Percentiles rank a stretch among this genome's conserved stretches.
These are phyloP conservation scores for Leccinum imitatum DNA, from an alignment of 768 basidiomycete species.

Conservation along the genomic window DNA sequence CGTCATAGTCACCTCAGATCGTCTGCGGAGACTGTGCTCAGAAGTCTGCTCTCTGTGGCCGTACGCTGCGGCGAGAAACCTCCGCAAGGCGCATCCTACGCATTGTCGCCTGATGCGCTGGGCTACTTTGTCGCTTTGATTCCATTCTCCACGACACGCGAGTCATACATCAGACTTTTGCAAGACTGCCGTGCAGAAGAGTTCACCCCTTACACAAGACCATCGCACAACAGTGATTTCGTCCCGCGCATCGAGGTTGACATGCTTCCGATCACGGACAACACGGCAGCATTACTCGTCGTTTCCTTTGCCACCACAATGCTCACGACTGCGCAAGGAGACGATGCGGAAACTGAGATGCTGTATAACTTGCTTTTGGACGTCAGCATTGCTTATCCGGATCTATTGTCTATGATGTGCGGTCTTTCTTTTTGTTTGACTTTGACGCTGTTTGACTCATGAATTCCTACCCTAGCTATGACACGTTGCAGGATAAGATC, in stretches of 20 bases:
- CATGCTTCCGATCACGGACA: conserved; percentile 62
- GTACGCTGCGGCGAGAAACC: conserved; percentile 40
- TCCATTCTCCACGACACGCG: conserved; percentile 59
- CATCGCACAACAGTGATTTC: conserved; percentile 41
- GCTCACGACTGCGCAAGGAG: conserved; percentile 70
- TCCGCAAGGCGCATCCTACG: conserved; percentile 41
- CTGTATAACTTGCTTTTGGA: conserved; percentile 76
- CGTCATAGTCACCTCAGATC: conserved; percentile 64
- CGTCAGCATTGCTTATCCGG: conserved; percentile 64
- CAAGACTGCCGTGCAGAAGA: conserved; percentile 60
- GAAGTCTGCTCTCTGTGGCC: conserved; percentile 63
- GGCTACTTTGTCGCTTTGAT: conserved; percentile 81
- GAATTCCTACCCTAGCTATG: conserved; percentile 51
- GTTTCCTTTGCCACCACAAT: conserved; percentile 77
- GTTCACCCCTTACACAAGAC: conserved; percentile 37
- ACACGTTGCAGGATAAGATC: conserved; percentile 72
- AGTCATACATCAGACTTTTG: conserved; percentile 59
- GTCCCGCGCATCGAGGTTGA: conserved; percentile 55
- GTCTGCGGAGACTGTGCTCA: conserved; percentile 58
- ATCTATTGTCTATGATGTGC: conserved; percentile 70
- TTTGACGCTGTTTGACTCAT: conserved; percentile 6
- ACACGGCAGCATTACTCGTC: conserved; percentile 65
- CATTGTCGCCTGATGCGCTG: conserved; percentile 58
- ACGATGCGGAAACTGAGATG: conserved; percentile 80
- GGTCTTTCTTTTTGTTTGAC: conserved; percentile 32